Conservation (phyloP, 257 asterid genomes). For the Scutellaria minor region DNA sequence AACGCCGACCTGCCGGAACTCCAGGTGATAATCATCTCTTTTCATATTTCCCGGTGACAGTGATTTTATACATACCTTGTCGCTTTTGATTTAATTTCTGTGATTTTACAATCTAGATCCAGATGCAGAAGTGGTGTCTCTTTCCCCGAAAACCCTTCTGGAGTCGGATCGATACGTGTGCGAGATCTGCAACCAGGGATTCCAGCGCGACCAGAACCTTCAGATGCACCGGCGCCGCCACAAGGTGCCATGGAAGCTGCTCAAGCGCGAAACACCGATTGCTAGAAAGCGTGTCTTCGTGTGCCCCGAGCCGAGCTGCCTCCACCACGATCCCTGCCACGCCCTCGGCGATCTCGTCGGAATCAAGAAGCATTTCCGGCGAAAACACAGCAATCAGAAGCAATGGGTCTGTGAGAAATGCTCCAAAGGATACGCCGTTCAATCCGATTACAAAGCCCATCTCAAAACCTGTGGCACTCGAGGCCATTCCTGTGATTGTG, state of each 20-base stretch:
- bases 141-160: slow-evolving; percentile 79
- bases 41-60: not conserved
- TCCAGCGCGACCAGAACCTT: slow-evolving; percentile 90
- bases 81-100: not conserved
- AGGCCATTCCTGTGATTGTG: slow-evolving; percentile 75
- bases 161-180: slow-evolving; percentile 94
- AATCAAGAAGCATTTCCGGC: slow-evolving; percentile 70
- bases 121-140: slow-evolving; percentile 89
- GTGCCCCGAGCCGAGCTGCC: slow-evolving; percentile 75
- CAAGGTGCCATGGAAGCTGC: slow-evolving; percentile 93
- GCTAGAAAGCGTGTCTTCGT: slow-evolving; percentile 67
- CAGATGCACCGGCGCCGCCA: slow-evolving; percentile 96
- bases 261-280: slow-evolving; percentile 56
- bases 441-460: slow-evolving; percentile 72
- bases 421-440: slow-evolving; percentile 74
- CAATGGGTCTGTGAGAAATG: slow-evolving; percentile 75
- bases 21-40: slow-evolving; percentile 54
- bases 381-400: slow-evolving; percentile 68
- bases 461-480: slow-evolving; percentile 79
- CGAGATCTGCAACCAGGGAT: slow-evolving; percentile 97
- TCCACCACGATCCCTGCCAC: slow-evolving; percentile 77
- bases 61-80: not conserved
- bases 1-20: slow-evolving; percentile 91
- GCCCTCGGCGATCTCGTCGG: slow-evolving; percentile 82
- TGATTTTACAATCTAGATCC: slow-evolving; percentile 57